Conservation (phyloP, 306 rosid genomes). For the Boehmeria nivea region DNA sequence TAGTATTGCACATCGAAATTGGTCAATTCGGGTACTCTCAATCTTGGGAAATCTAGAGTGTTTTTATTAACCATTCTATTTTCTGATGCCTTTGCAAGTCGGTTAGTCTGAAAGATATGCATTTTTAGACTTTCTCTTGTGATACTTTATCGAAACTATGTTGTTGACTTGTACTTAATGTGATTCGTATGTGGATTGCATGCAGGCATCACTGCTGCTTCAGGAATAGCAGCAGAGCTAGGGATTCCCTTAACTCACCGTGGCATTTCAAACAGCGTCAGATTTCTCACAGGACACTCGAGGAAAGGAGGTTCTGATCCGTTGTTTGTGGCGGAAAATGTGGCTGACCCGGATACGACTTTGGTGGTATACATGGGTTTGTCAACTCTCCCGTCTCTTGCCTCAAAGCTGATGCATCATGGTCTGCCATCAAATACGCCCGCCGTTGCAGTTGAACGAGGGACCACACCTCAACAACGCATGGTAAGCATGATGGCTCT, state of each 20-base stretch:
- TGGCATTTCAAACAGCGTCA: slow-evolving; percentile 70
- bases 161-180: neutral
- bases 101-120: too few species aligned
- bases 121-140: too few species aligned
- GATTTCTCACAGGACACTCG: slow-evolving; percentile 91
- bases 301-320: slow-evolving; percentile 93
- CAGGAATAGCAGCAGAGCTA: slow-evolving; percentile 86
- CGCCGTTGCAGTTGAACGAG: slow-evolving; percentile 89
- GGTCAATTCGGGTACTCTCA: too few species aligned
- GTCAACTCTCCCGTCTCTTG: slow-evolving; percentile 85
- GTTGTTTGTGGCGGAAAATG: slow-evolving; percentile 81
- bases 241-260: slow-evolving; percentile 93
- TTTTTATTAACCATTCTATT: too few species aligned
- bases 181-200: neutral
- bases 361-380: slow-evolving; percentile 94
- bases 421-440: slow-evolving; percentile 79
- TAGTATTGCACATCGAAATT: too few species aligned
- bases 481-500: slow-evolving; percentile 37
- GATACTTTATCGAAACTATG: too few species aligned
- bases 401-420: slow-evolving; percentile 68
- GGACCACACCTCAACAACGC: slow-evolving; percentile 86
- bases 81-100: too few species aligned
- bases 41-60: too few species aligned
- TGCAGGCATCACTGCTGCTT: slow-evolving; percentile 92
- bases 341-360: slow-evolving; percentile 81